phyloP scores from a whole-genome alignment of 164 flowering plant species.

The Liriodendron chinense region DNA sequence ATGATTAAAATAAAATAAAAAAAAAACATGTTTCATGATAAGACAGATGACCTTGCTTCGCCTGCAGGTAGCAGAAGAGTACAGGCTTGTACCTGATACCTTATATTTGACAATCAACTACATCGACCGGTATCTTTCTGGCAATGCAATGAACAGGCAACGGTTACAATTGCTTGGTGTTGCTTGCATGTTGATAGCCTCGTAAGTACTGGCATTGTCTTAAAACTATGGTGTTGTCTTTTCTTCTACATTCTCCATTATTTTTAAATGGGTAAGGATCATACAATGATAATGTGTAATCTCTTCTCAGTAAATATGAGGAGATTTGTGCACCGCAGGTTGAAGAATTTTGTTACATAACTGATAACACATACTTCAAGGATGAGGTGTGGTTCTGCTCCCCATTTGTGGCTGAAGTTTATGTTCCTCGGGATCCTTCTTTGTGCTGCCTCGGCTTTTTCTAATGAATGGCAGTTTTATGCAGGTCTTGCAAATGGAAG shows the following conservation, averaged over 20 bases:
- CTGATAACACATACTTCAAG: slow-evolving; percentile 89
- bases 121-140: slow-evolving; percentile 92
- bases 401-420: neutral
- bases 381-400: slow-evolving; percentile 62
- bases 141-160: slow-evolving; percentile 74
- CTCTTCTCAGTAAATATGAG: slow-evolving; percentile 76
- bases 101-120: slow-evolving; percentile 86
- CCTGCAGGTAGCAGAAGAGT: slow-evolving; percentile 90
- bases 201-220: slow-evolving; percentile 48
- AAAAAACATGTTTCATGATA: neutral
- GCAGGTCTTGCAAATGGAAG: slow-evolving; percentile 94
- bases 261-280: neutral
- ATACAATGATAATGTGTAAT: neutral
- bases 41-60: neutral
- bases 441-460: neutral
- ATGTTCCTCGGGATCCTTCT: neutral
- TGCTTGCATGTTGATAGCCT: slow-evolving; percentile 97
- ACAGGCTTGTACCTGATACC: slow-evolving; percentile 95
- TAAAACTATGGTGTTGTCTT: neutral
- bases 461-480: neutral
- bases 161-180: slow-evolving; percentile 87
- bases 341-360: slow-evolving; percentile 95
- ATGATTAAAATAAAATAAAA: neutral
- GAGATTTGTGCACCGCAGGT: slow-evolving; percentile 99
- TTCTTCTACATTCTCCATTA: neutral